These are phyloP conservation scores for Thuja plicata DNA, from an alignment of 83 land plant genomes.

Conservation along the genomic window DNA sequence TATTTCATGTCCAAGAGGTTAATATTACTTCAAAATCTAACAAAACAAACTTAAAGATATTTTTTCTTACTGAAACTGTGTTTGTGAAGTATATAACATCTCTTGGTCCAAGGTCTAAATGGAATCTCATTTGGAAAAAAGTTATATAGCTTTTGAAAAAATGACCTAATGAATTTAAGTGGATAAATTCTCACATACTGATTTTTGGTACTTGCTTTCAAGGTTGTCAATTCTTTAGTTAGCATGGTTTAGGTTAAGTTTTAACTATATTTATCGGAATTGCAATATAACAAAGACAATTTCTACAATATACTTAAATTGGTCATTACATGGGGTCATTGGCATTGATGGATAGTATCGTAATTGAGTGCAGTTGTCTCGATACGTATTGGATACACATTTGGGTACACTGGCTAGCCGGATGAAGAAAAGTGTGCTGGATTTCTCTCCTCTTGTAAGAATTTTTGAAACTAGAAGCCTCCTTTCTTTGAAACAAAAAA, in stretches of 20 bases:
- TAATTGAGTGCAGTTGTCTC: conserved; percentile 29
- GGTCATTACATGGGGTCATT: not conserved
- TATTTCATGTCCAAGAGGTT: not conserved
- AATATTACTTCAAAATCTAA: not conserved
- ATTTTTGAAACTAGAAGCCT: not conserved
- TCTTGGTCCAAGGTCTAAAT: not conserved
- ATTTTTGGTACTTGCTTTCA: too few species aligned
- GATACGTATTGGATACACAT: conserved; percentile 53
- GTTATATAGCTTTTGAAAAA: not conserved
- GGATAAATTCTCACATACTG: not conserved
- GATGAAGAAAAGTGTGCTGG: conserved; percentile 44
- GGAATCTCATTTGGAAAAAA: not conserved
- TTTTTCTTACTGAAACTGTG: not conserved
- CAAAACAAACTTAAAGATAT: not conserved
- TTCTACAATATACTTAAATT: not conserved
- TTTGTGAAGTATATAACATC: not conserved
- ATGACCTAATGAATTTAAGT: not conserved
- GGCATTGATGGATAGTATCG: not conserved
- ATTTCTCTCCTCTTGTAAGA: conserved; percentile 50
- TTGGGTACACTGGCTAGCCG: conserved; percentile 52
- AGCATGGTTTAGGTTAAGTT: not conserved
- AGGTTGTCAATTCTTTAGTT: not conserved
- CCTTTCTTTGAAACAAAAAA: not conserved
- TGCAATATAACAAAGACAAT: not conserved
- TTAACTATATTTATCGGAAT: not conserved